Percentiles rank a stretch among this genome's conserved stretches.
phyloP scores from a whole-genome alignment of 2,329 filamentous ascomycete genomes.

The Trichoderma gracile region DNA sequence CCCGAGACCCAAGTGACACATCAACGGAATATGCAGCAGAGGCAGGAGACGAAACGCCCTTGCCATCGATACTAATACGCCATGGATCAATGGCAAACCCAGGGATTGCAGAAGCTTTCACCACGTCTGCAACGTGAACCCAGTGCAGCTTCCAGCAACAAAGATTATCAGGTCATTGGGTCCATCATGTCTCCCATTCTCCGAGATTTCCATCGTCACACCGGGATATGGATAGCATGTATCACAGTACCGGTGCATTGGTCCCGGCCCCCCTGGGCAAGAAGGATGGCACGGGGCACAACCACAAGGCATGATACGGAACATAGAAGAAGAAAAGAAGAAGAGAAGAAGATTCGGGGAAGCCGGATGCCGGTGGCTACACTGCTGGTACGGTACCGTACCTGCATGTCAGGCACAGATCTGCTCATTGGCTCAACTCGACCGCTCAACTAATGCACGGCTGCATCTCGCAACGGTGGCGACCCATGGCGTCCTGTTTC shows the following conservation, averaged over 20 bases:
- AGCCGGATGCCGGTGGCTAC: conserved; percentile 13
- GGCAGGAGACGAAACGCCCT: neutral
- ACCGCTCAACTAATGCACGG: conserved; percentile 15
- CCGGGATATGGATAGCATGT: neutral
- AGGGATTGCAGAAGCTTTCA: neutral
- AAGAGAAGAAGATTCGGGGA: conserved; percentile 15
- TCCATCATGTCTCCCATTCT: neutral
- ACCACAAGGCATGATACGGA: neutral
- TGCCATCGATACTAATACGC: neutral
- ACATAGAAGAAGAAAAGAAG: conserved; percentile 8
- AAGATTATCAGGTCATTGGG: neutral
- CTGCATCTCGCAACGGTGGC: conserved; percentile 19
- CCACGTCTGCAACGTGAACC: neutral
- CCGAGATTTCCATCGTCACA: neutral
- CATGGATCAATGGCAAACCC: neutral
- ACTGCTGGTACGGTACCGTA: conserved; percentile 6
- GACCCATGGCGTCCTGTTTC: conserved; percentile 15
- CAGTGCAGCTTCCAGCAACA: neutral
- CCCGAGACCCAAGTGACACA: neutral
- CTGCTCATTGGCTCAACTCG: conserved; percentile 17
- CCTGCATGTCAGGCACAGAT: conserved; percentile 19
- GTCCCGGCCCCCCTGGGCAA: neutral
- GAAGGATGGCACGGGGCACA: neutral
- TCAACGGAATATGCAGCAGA: neutral
- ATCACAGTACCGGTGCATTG: neutral